Conservation (phyloP, 108 stramenopile species). For the Fistulifera pelliculosa region DNA sequence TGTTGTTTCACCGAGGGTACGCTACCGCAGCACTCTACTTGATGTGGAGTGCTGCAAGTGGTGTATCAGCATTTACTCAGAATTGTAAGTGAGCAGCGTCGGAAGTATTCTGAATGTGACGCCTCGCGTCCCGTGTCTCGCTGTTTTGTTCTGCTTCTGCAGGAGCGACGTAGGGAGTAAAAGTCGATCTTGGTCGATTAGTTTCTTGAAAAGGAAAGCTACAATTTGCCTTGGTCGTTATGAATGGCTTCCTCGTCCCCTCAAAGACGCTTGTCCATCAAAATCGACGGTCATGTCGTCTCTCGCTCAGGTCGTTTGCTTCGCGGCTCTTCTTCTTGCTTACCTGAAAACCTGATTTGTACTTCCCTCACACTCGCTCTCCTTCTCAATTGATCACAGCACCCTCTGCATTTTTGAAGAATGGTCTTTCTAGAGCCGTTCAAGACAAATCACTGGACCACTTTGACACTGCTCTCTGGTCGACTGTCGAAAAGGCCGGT, state of each 20-base stretch:
- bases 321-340: too few relatives aligned
- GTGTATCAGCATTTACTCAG: slow-evolving; percentile 2
- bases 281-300: too few relatives aligned
- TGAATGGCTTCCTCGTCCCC: too few relatives aligned
- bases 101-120: background rate
- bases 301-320: too few relatives aligned
- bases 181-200: too few relatives aligned
- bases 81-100: background rate
- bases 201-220: too few relatives aligned
- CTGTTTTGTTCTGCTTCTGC: too few relatives aligned
- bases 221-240: too few relatives aligned
- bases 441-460: background rate
- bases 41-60: background rate
- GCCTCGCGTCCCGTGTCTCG: background rate
- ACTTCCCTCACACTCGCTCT: background rate
- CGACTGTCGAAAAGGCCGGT: slow-evolving; percentile 7
- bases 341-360: background rate
- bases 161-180: too few relatives aligned
- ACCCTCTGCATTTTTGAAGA: slow-evolving; percentile 10
- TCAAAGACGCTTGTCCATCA: too few relatives aligned
- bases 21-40: slow-evolving; percentile 2
- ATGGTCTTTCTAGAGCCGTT: background rate
- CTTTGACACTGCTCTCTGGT: background rate
- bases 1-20: slow-evolving; percentile 4
- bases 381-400: slow-evolving; percentile 1